Evolutionary conservation across 108 stramenopile genomes (phyloP).

Genomic region (Stephanodiscus minutulus): DNA sequence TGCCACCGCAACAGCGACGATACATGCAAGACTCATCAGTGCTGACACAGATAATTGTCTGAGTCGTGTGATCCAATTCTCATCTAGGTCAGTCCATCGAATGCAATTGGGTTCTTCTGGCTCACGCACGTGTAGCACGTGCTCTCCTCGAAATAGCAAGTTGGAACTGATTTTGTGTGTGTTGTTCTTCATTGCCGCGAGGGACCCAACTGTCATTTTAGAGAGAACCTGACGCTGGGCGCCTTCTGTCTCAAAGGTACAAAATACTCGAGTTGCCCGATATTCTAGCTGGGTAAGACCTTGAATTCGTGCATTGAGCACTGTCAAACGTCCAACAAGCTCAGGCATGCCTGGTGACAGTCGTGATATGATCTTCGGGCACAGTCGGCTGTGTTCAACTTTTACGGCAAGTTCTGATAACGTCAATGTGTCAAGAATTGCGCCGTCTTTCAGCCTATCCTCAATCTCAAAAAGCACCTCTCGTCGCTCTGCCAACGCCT

Average conservation of each 20-base stretch:
- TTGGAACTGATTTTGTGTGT: constrained; percentile 43
- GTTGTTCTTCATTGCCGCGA: constrained; percentile 47
- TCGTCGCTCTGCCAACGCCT: constrained; percentile 73
- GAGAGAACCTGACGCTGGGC: constrained; percentile 76
- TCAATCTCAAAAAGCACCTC: constrained; percentile 62
- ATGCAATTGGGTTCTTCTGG: constrained; percentile 82
- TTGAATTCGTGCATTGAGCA: constrained; percentile 66
- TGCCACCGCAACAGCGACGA: constrained; percentile 54
- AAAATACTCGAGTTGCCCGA: constrained; percentile 75
- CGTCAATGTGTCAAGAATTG: constrained; percentile 52
- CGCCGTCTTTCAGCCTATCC: constrained; percentile 59
- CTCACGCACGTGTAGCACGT: constrained; percentile 67
- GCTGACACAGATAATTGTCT: constrained; percentile 64
- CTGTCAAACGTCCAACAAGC: constrained; percentile 53
- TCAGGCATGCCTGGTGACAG: constrained; percentile 67
- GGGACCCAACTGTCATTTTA: constrained; percentile 61
- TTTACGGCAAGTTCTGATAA: constrained; percentile 64
- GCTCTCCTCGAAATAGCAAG: constrained; percentile 54
- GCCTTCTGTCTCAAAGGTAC: constrained; percentile 87
- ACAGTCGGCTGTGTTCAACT: constrained; percentile 54
- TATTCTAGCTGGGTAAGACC: constrained; percentile 76
- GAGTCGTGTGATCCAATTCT: constrained; percentile 33
- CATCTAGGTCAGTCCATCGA: constrained; percentile 85
- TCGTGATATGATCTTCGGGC: constrained; percentile 47
- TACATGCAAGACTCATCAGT: constrained; percentile 49